Conservation (phyloP, 495 filamentous ascomycete species). For the Elasticomyces elasticus region DNA sequence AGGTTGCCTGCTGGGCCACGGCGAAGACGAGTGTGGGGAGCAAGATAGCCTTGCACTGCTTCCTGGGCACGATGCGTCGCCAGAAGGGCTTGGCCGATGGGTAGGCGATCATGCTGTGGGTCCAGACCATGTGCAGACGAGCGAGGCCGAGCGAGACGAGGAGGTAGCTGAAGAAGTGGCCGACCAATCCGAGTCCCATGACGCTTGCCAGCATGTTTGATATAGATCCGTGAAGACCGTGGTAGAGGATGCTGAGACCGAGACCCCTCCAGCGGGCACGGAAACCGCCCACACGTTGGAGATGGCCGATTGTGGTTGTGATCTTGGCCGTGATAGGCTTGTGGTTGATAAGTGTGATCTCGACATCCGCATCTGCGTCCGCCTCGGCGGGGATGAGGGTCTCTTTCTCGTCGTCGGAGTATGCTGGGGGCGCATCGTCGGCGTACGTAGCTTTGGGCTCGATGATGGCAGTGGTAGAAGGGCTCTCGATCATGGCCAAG, state of each 20-base stretch:
- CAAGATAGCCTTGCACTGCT: slow-evolving; percentile 40
- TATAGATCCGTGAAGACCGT: slow-evolving; percentile 22
- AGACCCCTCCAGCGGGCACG: slow-evolving; percentile 51
- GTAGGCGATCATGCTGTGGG: slow-evolving; percentile 52
- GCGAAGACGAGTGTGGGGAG: slow-evolving; percentile 42
- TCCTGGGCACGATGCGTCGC: slow-evolving; percentile 40
- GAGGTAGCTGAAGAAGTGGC: slow-evolving; percentile 28
- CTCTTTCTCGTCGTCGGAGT: slow-evolving; percentile 29
- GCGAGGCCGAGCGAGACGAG: slow-evolving; percentile 38
- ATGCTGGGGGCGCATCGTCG: slow-evolving; percentile 16
- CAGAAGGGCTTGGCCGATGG: slow-evolving; percentile 42
- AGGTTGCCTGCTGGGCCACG: slow-evolving; percentile 30
- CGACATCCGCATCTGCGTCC: slow-evolving; percentile 21
- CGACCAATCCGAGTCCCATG: slow-evolving; percentile 28
- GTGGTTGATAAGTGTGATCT: slow-evolving; percentile 30
- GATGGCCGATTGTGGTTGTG: slow-evolving; percentile 46
- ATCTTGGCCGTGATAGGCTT: slow-evolving; percentile 53
- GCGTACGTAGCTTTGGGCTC: slow-evolving; percentile 32
- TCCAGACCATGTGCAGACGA: slow-evolving; percentile 47
- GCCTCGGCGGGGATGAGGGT: slow-evolving; percentile 18
- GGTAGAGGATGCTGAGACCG: slow-evolving; percentile 33
- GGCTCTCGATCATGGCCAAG: slow-evolving; percentile 52
- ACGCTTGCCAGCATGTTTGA: slow-evolving; percentile 27
- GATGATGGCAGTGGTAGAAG: slow-evolving; percentile 48
- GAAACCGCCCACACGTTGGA: slow-evolving; percentile 45